Evolutionary conservation across 192 early-diverging fungal genomes (phyloP).

Genomic region (Backusella tuberculispora): DNA sequence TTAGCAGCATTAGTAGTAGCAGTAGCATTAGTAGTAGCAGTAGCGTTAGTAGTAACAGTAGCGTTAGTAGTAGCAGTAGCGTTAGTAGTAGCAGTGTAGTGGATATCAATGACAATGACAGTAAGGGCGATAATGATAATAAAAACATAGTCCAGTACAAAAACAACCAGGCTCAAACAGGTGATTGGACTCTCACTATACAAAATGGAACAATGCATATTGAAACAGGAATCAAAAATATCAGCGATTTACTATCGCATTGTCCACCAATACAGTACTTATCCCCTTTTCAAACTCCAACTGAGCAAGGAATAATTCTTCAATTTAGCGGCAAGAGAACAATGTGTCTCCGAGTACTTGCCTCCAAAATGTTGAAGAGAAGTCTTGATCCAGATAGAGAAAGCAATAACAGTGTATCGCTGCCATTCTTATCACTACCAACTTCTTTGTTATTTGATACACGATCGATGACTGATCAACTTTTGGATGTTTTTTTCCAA

Average conservation of each 20-base stretch:
- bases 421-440: background rate
- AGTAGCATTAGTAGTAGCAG: no score
- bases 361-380: background rate
- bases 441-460: background rate
- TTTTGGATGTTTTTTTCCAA: background rate
- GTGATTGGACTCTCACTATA: background rate
- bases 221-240: constrained; percentile 1
- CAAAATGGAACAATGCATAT: background rate
- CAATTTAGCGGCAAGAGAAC: background rate
- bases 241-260: background rate
- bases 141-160: no score
- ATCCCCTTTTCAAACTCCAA: background rate
- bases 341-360: background rate
- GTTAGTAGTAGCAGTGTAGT: no score
- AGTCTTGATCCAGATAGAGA: background rate
- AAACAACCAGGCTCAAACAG: background rate
- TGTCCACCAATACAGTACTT: background rate
- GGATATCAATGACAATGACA: no score
- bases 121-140: no score
- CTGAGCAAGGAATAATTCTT: background rate
- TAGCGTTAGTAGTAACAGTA: no score
- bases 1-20: no score
- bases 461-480: background rate
- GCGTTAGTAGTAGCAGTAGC: no score
- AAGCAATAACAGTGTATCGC: background rate